Evolutionary conservation across 1,284 basidiomycete genomes (phyloP).

Genomic region (Blastosporella zonata): DNA sequence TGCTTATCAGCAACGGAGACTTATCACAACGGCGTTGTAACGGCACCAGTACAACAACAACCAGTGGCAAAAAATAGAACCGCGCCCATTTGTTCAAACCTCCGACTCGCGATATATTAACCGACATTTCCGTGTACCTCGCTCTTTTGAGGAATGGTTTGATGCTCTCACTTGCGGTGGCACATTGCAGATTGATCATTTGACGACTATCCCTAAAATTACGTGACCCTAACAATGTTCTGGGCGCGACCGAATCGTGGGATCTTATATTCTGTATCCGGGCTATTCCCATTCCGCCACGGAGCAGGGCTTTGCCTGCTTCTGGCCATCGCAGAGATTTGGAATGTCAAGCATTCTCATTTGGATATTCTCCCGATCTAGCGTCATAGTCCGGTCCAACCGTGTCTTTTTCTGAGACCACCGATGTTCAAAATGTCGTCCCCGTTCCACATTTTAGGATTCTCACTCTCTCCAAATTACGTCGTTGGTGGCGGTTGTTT

Average conservation of each 20-base stretch:
- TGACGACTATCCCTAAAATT: constrained; percentile 17
- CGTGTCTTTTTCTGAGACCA: constrained; percentile 31
- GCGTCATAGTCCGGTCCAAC: constrained; percentile 35
- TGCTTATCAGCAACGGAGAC: too few relatives aligned
- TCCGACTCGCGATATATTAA: background rate
- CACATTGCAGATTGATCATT: constrained; percentile 17
- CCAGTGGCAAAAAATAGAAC: background rate
- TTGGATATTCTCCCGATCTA: constrained; percentile 29
- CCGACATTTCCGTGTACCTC: background rate
- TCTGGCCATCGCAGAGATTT: constrained; percentile 27
- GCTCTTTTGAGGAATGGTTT: background rate
- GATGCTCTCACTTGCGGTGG: constrained; percentile 6
- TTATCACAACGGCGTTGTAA: too few relatives aligned
- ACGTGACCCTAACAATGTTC: constrained; percentile 12
- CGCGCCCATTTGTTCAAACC: background rate
- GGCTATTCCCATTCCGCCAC: constrained; percentile 29
- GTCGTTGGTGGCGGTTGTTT: constrained; percentile 4
- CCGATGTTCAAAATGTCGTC: constrained; percentile 29
- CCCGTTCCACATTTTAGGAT: constrained; percentile 19
- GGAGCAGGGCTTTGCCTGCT: constrained; percentile 18
- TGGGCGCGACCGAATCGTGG: constrained; percentile 35
- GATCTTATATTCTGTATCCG: constrained; percentile 25
- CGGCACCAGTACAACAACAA: too few relatives aligned
- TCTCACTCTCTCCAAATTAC: constrained; percentile 18
- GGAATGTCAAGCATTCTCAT: constrained; percentile 31